Evolutionary conservation across 2,329 filamentous ascomycete genomes (phyloP).

Genomic region (Trichoderma gracile): DNA sequence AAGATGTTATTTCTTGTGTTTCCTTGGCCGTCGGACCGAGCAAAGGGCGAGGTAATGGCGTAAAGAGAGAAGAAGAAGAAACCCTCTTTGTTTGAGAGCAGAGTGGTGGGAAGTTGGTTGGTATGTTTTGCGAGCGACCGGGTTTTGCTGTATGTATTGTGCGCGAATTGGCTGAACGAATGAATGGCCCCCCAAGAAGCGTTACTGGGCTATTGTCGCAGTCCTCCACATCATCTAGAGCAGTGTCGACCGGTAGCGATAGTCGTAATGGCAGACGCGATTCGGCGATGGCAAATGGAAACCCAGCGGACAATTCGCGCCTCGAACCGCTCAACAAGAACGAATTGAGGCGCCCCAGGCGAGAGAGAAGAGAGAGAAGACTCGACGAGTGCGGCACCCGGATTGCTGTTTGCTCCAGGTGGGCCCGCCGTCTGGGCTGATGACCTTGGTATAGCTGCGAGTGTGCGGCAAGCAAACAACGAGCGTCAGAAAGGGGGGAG

Average conservation of each 20-base stretch:
- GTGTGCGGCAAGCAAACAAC: conserved; percentile 14
- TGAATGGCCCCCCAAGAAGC: conserved; percentile 13
- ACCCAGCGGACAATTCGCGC: background rate
- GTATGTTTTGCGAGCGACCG: too few relatives aligned
- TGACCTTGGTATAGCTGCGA: background rate
- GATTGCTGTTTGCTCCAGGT: conserved; percentile 17
- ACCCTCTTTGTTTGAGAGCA: background rate
- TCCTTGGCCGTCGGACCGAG: background rate
- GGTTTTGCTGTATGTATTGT: background rate
- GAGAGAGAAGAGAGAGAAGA: background rate
- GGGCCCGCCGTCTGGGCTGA: conserved; percentile 23
- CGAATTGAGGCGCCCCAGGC: background rate
- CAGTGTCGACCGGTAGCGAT: background rate
- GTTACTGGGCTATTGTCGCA: conserved; percentile 3
- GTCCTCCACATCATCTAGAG: conserved; percentile 17
- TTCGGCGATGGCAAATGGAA: background rate
- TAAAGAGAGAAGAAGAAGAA: background rate
- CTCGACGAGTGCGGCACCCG: background rate
- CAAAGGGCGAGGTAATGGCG: background rate
- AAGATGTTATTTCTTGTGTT: too few relatives aligned
- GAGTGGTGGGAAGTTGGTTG: too few relatives aligned
- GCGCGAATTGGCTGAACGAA: conserved; percentile 17
- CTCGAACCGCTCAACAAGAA: background rate
- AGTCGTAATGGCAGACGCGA: background rate
- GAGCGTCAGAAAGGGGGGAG: conserved; percentile 6